Percentiles rank a stretch among this genome's conserved stretches.
Evolutionary conservation across 768 basidiomycete species (phyloP).

Genomic region (Rickenella mellea): DNA sequence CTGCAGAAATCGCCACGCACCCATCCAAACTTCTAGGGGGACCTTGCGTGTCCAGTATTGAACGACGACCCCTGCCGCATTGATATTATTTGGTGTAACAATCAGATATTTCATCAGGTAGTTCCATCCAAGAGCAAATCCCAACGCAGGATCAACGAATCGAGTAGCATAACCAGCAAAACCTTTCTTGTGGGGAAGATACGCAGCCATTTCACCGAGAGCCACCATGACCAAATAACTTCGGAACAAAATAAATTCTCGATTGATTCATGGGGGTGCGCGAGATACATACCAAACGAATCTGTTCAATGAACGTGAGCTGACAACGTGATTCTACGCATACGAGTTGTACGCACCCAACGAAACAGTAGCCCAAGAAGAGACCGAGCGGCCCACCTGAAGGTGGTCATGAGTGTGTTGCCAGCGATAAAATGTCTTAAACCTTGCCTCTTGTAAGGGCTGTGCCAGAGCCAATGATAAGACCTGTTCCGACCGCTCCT

Average conservation of each 20-base stretch:
- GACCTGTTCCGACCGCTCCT: slow-evolving; percentile 43
- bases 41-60: slow-evolving; percentile 26
- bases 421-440: slow-evolving; percentile 24
- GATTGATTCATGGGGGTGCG: neutral
- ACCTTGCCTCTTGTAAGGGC: slow-evolving; percentile 48
- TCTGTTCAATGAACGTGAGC: neutral
- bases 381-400: slow-evolving; percentile 9
- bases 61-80: slow-evolving; percentile 41
- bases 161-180: slow-evolving; percentile 50
- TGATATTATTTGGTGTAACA: slow-evolving; percentile 58
- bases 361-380: slow-evolving; percentile 31
- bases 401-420: neutral
- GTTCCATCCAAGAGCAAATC: slow-evolving; percentile 42
- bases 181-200: slow-evolving; percentile 11
- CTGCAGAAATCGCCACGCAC: slow-evolving; percentile 17
- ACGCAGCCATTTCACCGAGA: slow-evolving; percentile 26
- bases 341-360: slow-evolving; percentile 43
- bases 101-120: slow-evolving; percentile 33
- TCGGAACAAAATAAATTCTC: slow-evolving; percentile 1
- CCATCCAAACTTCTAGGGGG: slow-evolving; percentile 47
- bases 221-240: slow-evolving; percentile 42
- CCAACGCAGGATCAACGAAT: slow-evolving; percentile 59
- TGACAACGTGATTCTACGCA: neutral
- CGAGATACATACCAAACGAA: neutral
- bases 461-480: slow-evolving; percentile 45